Percentiles rank a stretch among this genome's conserved stretches.
Evolutionary conservation across 177 flowering plant species (phyloP).

Genomic region (Tripterygium wilfordii): DNA sequence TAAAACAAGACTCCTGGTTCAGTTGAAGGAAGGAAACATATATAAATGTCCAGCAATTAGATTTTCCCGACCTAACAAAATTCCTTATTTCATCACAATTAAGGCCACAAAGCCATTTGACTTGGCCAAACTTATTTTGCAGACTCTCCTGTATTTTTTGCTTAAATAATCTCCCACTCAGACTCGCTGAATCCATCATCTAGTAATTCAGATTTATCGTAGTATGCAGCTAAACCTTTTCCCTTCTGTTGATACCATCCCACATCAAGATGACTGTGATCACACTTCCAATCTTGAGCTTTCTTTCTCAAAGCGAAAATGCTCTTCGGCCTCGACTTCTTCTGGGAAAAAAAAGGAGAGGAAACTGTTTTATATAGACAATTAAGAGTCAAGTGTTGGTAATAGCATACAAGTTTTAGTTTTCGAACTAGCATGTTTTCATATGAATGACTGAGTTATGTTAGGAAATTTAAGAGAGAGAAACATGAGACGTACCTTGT

Average conservation of each 20-base stretch:
- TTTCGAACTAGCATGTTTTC: too few relatives aligned
- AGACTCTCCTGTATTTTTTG: background rate
- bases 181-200: conserved; percentile 3
- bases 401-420: too few relatives aligned
- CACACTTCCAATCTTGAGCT: background rate
- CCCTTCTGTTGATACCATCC: background rate
- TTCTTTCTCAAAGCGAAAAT: background rate
- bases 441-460: background rate
- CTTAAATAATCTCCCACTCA: conserved; percentile 12
- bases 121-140: too few relatives aligned
- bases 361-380: too few relatives aligned
- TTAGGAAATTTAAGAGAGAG: background rate
- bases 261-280: background rate
- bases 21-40: too few relatives aligned
- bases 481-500: conserved; percentile 2
- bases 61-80: too few relatives aligned
- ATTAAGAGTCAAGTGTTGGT: too few relatives aligned
- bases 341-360: background rate
- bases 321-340: background rate
- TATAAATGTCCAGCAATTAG: too few relatives aligned
- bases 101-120: too few relatives aligned
- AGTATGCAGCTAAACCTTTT: background rate
- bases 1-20: too few relatives aligned
- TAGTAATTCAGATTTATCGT: background rate
- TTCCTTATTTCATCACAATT: too few relatives aligned